Percentiles rank a stretch among this genome's conserved stretches.
Conservation (phyloP, 257 asterid species). For the Solanum arcanum region DNA sequence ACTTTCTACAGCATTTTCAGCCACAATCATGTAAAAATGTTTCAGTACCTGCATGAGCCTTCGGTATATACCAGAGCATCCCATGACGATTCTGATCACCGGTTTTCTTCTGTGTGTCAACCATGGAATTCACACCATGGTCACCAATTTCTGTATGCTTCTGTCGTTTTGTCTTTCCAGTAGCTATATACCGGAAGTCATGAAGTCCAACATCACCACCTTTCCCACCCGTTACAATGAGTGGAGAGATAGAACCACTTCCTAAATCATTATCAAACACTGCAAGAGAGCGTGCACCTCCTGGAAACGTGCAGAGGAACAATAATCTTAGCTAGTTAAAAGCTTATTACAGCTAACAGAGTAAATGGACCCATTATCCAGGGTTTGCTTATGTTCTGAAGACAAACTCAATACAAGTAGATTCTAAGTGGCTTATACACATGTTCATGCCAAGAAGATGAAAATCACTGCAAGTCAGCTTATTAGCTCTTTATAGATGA, state of each 20-base stretch:
- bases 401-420: neutral
- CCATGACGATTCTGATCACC: conserved; percentile 99
- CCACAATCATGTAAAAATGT: neutral
- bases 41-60: conserved; percentile 89
- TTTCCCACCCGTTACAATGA: conserved; percentile 89
- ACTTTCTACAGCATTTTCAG: neutral
- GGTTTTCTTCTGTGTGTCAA: conserved; percentile 55
- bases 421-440: neutral
- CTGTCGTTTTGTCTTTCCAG: conserved; percentile 85
- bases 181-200: conserved; percentile 97
- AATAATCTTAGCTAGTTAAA: neutral
- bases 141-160: conserved; percentile 59
- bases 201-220: conserved; percentile 97
- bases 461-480: neutral
- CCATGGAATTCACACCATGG: conserved; percentile 41
- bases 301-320: conserved; percentile 24
- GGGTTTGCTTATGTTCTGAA: neutral
- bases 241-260: conserved; percentile 89
- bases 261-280: conserved; percentile 92
- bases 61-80: conserved; percentile 99
- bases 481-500: neutral
- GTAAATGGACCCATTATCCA: neutral
- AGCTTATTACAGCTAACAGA: neutral
- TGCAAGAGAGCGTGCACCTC: conserved; percentile 86
- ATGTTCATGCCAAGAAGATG: neutral